phyloP scores from a whole-genome alignment of 1,284 basidiomycete genomes.

The Dichomitus squalens region DNA sequence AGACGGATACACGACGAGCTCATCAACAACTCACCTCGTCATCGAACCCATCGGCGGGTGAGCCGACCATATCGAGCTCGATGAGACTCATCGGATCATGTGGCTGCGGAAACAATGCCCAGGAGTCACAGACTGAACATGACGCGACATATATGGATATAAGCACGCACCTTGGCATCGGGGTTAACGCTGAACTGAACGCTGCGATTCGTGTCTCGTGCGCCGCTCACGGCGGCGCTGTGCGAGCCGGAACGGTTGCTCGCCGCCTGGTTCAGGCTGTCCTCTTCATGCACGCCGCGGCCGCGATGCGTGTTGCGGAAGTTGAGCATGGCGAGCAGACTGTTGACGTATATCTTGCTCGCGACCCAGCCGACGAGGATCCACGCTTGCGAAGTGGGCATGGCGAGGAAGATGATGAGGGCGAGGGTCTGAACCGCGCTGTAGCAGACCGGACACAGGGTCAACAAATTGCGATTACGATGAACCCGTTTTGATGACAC shows the following conservation, averaged over 20 bases:
- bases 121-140: not conserved
- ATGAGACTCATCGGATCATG: constrained; percentile 17
- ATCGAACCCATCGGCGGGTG: constrained; percentile 1
- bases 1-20: not conserved
- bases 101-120: not conserved
- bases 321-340: constrained; percentile 35
- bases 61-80: constrained; percentile 21
- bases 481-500: not conserved
- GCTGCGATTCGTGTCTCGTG: constrained; percentile 16
- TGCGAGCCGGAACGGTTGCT: constrained; percentile 18
- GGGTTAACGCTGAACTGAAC: constrained; percentile 26
- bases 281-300: constrained; percentile 41
- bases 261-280: constrained; percentile 27
- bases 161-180: constrained; percentile 21
- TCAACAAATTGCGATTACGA: not conserved
- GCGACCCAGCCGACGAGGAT: constrained; percentile 40
- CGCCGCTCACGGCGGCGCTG: constrained; percentile 2
- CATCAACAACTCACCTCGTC: constrained; percentile 7
- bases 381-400: constrained; percentile 37
- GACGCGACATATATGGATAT: not conserved
- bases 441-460: not conserved
- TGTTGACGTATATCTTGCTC: constrained; percentile 35
- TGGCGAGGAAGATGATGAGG: constrained; percentile 27
- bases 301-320: constrained; percentile 34
- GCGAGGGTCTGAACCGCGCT: constrained; percentile 31